These are phyloP conservation scores for Nicotiana attenuata DNA, from an alignment of 257 asterid genomes.

Conservation along the genomic window DNA sequence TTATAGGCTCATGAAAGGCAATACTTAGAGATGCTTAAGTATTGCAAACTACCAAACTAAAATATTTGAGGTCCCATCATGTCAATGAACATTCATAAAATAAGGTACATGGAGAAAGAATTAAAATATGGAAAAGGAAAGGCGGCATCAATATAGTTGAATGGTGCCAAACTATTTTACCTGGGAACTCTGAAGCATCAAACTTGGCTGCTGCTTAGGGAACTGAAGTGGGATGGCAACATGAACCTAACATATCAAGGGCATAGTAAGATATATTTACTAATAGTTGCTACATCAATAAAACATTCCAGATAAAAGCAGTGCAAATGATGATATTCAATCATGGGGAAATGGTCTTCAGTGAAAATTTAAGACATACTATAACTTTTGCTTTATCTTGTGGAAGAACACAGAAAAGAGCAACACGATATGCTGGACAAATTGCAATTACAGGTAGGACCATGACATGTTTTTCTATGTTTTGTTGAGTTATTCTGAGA, in stretches of 20 bases:
- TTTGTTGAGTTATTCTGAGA: not conserved
- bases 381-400: not conserved
- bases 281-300: not conserved
- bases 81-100: not conserved
- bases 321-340: not conserved
- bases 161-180: slow-evolving; percentile 23
- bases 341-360: not conserved
- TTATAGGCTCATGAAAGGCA: not conserved
- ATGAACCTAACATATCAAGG: slow-evolving; percentile 50
- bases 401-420: not conserved
- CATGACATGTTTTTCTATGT: not conserved
- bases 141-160: not conserved
- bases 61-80: not conserved
- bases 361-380: not conserved
- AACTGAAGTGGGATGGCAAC: slow-evolving; percentile 73
- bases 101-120: not conserved
- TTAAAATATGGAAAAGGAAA: not conserved
- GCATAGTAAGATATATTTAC: slow-evolving; percentile 8
- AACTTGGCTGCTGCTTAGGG: slow-evolving; percentile 78
- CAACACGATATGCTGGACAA: not conserved
- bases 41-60: not conserved
- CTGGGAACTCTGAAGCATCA: slow-evolving; percentile 84
- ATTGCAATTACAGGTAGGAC: not conserved
- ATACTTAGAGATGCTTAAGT: not conserved
- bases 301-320: not conserved